These are phyloP conservation scores for Tolypocladium guangdongense DNA, from an alignment of 2,329 filamentous ascomycete genomes.

Conservation along the genomic window DNA sequence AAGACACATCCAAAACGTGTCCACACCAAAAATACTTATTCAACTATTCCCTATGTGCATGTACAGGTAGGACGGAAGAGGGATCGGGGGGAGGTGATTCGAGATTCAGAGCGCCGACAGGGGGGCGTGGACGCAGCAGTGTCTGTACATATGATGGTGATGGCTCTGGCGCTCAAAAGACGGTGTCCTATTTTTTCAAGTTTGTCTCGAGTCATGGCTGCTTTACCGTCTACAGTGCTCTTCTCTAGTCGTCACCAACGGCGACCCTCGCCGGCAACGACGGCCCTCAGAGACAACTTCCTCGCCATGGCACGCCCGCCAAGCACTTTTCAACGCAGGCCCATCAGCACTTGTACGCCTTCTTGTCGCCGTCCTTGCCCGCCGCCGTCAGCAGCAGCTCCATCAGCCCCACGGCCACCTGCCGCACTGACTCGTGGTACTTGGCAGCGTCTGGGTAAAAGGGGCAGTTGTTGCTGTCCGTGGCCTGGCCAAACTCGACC, in stretches of 20 bases:
- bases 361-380: slow-evolving; percentile 4
- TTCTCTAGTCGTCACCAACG: not conserved
- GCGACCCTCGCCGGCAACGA: not conserved
- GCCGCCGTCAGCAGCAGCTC: slow-evolving; percentile 28
- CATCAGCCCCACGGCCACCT: slow-evolving; percentile 36
- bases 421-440: slow-evolving; percentile 32
- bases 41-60: not conserved
- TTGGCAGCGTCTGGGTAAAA: slow-evolving; percentile 34
- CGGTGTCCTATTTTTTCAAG: not conserved
- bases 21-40: not conserved
- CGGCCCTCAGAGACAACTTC: too few relatives aligned
- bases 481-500: slow-evolving; percentile 32
- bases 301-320: not conserved
- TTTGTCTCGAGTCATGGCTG: not conserved
- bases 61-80: not conserved
- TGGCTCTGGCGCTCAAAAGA: not conserved
- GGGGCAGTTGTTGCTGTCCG: slow-evolving; percentile 14
- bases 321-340: not conserved
- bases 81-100: not conserved
- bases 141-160: not conserved
- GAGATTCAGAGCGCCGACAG: not conserved
- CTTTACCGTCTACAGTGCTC: not conserved
- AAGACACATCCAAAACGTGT: not conserved
- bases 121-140: not conserved
- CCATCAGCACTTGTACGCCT: not conserved